Evolutionary conservation across 2,329 filamentous ascomycete genomes (phyloP).

Genomic region (Tolypocladium album): DNA sequence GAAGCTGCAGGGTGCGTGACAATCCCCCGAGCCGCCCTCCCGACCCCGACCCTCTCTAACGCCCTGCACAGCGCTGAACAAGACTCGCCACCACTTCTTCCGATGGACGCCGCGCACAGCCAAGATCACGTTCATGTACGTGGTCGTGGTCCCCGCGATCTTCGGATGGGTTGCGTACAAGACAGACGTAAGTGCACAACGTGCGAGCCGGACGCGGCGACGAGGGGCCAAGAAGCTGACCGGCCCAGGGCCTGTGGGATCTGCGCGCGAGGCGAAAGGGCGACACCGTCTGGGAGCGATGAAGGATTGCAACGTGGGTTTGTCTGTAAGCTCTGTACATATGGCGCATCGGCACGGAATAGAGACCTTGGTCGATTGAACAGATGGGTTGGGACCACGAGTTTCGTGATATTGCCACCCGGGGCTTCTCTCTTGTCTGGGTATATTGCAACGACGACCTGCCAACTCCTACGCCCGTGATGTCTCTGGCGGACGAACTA

Average conservation of each 20-base stretch:
- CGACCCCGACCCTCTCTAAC: slow-evolving; percentile 12
- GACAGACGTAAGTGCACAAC: slow-evolving; percentile 65
- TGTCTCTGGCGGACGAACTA: slow-evolving; percentile 4
- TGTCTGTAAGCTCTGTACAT: slow-evolving; percentile 26
- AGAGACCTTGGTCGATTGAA: slow-evolving; percentile 8
- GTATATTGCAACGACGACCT: slow-evolving; percentile 14
- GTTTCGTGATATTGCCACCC: neutral
- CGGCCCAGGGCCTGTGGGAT: slow-evolving; percentile 67
- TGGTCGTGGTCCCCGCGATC: slow-evolving; percentile 58
- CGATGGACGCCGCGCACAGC: slow-evolving; percentile 82
- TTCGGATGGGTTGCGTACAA: slow-evolving; percentile 64
- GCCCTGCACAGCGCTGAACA: slow-evolving; percentile 56
- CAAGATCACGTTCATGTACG: slow-evolving; percentile 67
- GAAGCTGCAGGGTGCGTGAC: slow-evolving; percentile 27
- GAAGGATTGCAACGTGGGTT: slow-evolving; percentile 13
- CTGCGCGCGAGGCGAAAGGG: slow-evolving; percentile 81
- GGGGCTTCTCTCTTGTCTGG: slow-evolving; percentile 4
- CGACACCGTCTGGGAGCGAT: slow-evolving; percentile 76
- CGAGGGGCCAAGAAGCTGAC: slow-evolving; percentile 9
- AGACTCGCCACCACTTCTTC: slow-evolving; percentile 89
- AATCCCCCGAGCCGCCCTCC: neutral
- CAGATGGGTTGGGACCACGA: neutral
- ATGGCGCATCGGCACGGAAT: slow-evolving; percentile 18
- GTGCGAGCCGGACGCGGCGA: neutral
- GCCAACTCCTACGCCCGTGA: neutral